A percentile compares a stretch with the other conserved stretches of the same genome.
These are phyloP conservation scores for Allium sativum DNA, from an alignment of 106 monocot genomes.

Conservation along the genomic window DNA sequence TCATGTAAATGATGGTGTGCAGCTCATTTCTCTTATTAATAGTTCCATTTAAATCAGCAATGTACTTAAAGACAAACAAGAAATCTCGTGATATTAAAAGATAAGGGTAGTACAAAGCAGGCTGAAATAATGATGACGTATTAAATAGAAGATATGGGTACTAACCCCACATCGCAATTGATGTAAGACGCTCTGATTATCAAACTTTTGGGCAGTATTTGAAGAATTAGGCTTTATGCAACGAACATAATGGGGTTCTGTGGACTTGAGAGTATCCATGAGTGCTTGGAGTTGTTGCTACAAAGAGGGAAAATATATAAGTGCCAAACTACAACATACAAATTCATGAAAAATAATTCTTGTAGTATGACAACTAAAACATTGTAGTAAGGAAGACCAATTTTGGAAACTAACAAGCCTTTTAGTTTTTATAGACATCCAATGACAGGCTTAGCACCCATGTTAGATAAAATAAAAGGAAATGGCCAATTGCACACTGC, in stretches of 20 bases:
- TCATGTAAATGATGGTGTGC: neutral
- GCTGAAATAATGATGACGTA: neutral
- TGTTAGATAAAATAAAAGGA: neutral
- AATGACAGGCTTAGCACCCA: neutral
- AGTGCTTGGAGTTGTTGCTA: constrained; percentile 95
- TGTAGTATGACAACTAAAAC: neutral
- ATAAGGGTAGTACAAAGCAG: constrained; percentile 2
- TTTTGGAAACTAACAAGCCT: neutral
- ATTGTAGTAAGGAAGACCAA: neutral
- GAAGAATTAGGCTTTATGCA: constrained; percentile 83
- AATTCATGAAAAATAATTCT: neutral
- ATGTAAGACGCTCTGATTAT: constrained; percentile 83
- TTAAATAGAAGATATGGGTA: constrained; percentile 4
- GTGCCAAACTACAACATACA: neutral
- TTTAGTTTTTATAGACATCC: neutral
- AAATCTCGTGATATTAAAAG: neutral
- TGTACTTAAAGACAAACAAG: neutral
- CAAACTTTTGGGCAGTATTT: constrained; percentile 66
- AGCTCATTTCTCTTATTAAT: neutral
- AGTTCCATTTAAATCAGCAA: neutral
- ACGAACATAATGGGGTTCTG: constrained; percentile 84
- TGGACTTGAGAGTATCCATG: constrained; percentile 80
- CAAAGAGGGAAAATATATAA: constrained; percentile 1
- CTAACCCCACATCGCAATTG: constrained; percentile 88
- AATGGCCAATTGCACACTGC: neutral